Evolutionary conservation across 169 alveolate species (phyloP), one percentile per base, ranked within the genome.

Genomic region (Plasmodium knowlesi): DNA sequence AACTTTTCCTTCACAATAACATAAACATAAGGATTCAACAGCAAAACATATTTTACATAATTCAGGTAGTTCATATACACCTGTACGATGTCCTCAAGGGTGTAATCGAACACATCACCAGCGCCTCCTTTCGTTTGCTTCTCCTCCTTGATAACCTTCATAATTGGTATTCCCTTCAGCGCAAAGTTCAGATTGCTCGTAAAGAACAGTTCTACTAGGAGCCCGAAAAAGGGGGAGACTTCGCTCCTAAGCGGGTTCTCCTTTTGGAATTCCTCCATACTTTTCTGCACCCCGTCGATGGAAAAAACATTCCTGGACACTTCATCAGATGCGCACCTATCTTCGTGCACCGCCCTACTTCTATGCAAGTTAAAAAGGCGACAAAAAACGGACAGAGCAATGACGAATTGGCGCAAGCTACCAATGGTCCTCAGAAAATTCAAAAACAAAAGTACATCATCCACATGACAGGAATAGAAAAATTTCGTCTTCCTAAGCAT

Each of bases 1-100:
- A 91, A 28, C 57, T 50, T 81, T 28, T 80, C 32, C 32, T 74
- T 67, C 9, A 91, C 32, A 12, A 50, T 76, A 3, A 19, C n/a
- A 72, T 91, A 91, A 10, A 82, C 78, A 81, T 81, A 81, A 1
- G 95, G 95, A 74, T 91, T 91, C 54, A 41, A 32, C 39, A 91
- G 30, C 34, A 91, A 39, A 14, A 81, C 84, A 91, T 71, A 91
- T 91, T 74, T 91, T 22, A 91, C 46, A 57, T 41, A 91, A 82
- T 82, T 61, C 61, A 91, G 37, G 79, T 82, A 91, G 79, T 91
- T 71, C 71, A 28, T 8, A 30, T 91, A 91, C 74, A 82, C 61
- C 41, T 70, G 54, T 28, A 82, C 54, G 39, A 91, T 28, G 37
- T 91, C 95, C 54, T 70, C 22, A 0, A 53, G 34, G 19, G 92